Conservation (phyloP, 1,139 yeast genomes). For the Yamadazyma songkhlaensis region DNA sequence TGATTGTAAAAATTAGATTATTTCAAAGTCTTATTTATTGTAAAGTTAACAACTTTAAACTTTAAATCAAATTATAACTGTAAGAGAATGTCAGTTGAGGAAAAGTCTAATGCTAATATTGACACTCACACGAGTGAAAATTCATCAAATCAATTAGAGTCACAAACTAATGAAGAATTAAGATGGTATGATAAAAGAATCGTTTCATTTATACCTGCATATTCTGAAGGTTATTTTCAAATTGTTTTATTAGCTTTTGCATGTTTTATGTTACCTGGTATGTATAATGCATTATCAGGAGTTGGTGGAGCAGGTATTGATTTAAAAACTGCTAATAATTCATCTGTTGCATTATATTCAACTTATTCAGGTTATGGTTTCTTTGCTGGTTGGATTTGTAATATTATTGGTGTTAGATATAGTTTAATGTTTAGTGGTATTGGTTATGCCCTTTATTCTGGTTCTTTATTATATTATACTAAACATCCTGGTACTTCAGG, state of each 20-base stretch:
- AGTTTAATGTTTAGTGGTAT: conserved; percentile 53
- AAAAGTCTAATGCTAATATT: conserved; percentile 12
- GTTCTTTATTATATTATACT: conserved; percentile 50
- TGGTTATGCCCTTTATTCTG: conserved; percentile 57
- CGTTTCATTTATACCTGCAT: conserved; percentile 30
- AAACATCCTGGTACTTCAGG: conserved; percentile 10
- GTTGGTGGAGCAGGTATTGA: conserved; percentile 45
- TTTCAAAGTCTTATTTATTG: no score
- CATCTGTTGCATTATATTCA: conserved; percentile 54
- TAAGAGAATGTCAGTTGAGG: conserved; percentile 13
- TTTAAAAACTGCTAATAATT: conserved; percentile 45
- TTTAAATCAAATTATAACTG: no score
- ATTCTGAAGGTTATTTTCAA: conserved; percentile 42
- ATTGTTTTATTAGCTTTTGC: conserved; percentile 46
- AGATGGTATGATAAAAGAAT: conserved; percentile 41
- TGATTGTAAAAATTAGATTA: no score
- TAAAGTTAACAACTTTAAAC: no score
- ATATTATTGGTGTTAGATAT: conserved; percentile 48
- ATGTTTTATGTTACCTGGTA: conserved; percentile 54
- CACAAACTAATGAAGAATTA: conserved; percentile 27
- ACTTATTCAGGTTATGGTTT: conserved; percentile 59
- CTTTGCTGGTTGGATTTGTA: conserved; percentile 59
- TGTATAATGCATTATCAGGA: conserved; percentile 57
- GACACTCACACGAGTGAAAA: conserved; percentile 15
- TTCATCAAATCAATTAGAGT: conserved; percentile 18